Conservation (phyloP, 768 basidiomycete genomes). For the Boletus tomentosulus region DNA sequence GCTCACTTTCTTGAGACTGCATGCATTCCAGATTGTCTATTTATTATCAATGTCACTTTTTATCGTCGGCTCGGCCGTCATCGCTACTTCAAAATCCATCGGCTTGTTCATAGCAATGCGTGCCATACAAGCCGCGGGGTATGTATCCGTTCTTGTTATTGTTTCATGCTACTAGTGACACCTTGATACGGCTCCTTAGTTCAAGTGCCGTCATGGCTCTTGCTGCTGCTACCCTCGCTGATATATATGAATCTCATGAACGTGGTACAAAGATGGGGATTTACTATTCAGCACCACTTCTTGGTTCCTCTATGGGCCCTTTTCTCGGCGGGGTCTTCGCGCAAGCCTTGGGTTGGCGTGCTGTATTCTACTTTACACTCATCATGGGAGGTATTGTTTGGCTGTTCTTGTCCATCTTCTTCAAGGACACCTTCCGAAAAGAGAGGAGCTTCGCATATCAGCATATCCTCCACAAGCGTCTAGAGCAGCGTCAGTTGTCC, state of each 20-base stretch:
- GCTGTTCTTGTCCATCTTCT: slow-evolving; percentile 56
- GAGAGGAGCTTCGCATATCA: slow-evolving; percentile 83
- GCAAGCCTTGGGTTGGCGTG: slow-evolving; percentile 70
- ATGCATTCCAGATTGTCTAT: slow-evolving; percentile 46
- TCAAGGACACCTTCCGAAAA: slow-evolving; percentile 78
- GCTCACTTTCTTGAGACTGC: slow-evolving; percentile 28
- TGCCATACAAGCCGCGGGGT: slow-evolving; percentile 61
- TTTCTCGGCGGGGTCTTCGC: slow-evolving; percentile 69
- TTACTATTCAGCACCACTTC: slow-evolving; percentile 75
- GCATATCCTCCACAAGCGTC: slow-evolving; percentile 47
- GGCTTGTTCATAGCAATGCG: slow-evolving; percentile 63
- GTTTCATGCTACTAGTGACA: background rate
- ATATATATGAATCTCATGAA: slow-evolving; percentile 74
- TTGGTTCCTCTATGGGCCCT: slow-evolving; percentile 65
- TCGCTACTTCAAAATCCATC: slow-evolving; percentile 55
- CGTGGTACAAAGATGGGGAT: slow-evolving; percentile 81
- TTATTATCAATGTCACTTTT: slow-evolving; percentile 50
- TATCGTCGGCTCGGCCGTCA: slow-evolving; percentile 52
- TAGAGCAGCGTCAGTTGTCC: slow-evolving; percentile 23
- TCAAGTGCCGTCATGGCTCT: slow-evolving; percentile 67
- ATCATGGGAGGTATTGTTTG: slow-evolving; percentile 54
- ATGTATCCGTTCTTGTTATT: slow-evolving; percentile 4
- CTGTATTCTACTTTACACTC: slow-evolving; percentile 79
- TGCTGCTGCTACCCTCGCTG: slow-evolving; percentile 75
- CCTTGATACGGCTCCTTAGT: slow-evolving; percentile 25